Evolutionary conservation across 306 rosid species (phyloP).

Genomic region (Glycine tomentella): DNA sequence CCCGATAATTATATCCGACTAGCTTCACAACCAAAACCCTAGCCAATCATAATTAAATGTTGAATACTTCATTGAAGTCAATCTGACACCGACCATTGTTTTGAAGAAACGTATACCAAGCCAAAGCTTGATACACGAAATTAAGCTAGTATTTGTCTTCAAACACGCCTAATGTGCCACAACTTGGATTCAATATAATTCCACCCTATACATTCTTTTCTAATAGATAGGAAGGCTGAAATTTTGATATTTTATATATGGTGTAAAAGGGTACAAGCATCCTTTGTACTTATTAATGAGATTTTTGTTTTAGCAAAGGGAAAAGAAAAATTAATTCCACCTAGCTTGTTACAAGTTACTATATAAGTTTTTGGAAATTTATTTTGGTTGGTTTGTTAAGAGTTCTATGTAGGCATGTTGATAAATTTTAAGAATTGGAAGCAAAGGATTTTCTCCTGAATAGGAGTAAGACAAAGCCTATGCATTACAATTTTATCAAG

Average conservation of each 20-base stretch:
- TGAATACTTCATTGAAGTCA: background rate
- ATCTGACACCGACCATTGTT: background rate
- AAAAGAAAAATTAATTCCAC: background rate
- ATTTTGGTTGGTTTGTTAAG: background rate
- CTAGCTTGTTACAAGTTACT: background rate
- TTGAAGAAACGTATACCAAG: background rate
- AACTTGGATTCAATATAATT: background rate
- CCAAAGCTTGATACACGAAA: background rate
- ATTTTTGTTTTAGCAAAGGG: background rate
- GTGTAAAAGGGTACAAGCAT: background rate
- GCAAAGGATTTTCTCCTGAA: no score
- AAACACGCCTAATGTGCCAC: background rate
- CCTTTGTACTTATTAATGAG: background rate
- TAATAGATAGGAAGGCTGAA: background rate
- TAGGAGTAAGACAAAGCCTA: no score
- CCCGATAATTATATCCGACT: background rate
- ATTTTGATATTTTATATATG: background rate
- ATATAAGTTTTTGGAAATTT: background rate
- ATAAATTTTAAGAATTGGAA: background rate
- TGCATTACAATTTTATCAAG: no score
- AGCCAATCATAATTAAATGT: background rate
- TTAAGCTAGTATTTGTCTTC: background rate
- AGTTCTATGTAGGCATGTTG: background rate
- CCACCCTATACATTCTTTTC: background rate
- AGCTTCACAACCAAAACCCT: background rate